phyloP scores from a whole-genome alignment of 352 stramenopile species.

The Phytopythium mirpurense region DNA sequence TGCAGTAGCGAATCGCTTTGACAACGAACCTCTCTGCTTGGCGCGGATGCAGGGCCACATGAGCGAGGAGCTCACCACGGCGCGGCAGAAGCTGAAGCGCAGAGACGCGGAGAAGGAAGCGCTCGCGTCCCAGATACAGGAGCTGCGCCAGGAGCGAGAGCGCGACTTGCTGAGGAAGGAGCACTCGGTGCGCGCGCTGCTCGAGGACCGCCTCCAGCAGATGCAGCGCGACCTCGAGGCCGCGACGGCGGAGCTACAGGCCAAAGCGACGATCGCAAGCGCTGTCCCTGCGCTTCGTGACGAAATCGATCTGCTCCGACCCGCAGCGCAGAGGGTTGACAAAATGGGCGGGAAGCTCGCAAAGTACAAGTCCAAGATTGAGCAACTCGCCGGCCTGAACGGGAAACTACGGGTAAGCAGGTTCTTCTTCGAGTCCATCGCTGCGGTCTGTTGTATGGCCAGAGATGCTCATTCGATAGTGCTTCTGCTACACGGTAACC shows the following conservation, averaged over 20 bases:
- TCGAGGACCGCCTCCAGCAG: conserved; percentile 42
- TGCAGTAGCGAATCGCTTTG: conserved; percentile 10
- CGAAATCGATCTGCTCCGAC: conserved; percentile 64
- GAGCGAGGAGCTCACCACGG: conserved; percentile 19
- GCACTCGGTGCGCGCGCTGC: conserved; percentile 32
- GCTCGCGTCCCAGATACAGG: conserved; percentile 26
- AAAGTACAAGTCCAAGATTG: conserved; percentile 74
- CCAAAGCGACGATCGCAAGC: conserved; percentile 25
- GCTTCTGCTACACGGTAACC: background rate
- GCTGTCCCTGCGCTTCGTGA: conserved; percentile 42
- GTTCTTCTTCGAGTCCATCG: no score
- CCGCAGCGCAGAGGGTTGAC: conserved; percentile 32
- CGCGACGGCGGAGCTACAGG: conserved; percentile 23
- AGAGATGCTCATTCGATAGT: background rate
- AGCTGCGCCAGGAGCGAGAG: conserved; percentile 35
- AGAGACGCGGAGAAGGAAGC: conserved; percentile 22
- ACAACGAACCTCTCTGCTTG: no score
- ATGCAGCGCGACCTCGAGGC: conserved; percentile 40
- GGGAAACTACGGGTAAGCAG: conserved; percentile 41
- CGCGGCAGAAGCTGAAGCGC: conserved; percentile 16
- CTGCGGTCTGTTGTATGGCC: no score
- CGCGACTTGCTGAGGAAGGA: conserved; percentile 59
- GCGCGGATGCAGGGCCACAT: no score
- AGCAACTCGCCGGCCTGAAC: conserved; percentile 46
- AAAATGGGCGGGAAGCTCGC: conserved; percentile 41